phyloP scores from a whole-genome alignment of 176 grass and related monocot species.

The Saccharum officinarum region DNA sequence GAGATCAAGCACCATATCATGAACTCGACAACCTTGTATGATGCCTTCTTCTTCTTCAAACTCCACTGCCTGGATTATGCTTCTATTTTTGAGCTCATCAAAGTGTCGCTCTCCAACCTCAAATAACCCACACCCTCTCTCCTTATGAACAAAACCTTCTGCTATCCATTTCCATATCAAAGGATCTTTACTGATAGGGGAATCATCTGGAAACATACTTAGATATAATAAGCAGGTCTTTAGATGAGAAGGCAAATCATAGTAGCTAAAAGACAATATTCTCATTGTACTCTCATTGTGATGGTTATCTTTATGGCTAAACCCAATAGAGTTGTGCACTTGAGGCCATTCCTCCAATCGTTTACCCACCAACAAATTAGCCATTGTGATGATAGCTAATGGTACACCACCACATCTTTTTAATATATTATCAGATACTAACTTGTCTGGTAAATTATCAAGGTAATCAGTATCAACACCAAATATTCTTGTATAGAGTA shows the following conservation, averaged over 20 bases:
- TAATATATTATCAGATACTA: neutral
- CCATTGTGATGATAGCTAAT: constrained; percentile 14
- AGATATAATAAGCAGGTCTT: neutral
- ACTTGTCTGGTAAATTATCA: neutral
- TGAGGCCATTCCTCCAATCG: neutral
- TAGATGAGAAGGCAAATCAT: constrained; percentile 6
- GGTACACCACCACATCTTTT: constrained; percentile 7
- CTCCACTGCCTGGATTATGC: constrained; percentile 5
- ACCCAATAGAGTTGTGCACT: neutral
- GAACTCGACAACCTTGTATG: constrained; percentile 6
- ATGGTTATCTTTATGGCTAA: neutral
- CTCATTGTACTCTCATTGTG: constrained; percentile 5
- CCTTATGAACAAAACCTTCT: constrained; percentile 13
- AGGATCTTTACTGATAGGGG: neutral
- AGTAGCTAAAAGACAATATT: constrained; percentile 11
- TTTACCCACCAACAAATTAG: neutral
- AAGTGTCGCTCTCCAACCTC: constrained; percentile 4
- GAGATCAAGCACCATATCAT: constrained; percentile 34
- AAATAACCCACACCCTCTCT: neutral
- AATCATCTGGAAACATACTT: constrained; percentile 27
- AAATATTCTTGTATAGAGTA: neutral
- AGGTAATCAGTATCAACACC: neutral
- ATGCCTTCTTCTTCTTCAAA: neutral
- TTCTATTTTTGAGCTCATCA: constrained; percentile 14
- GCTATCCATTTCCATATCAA: constrained; percentile 33